Base-by-base conservation (phyloP, 2,329 filamentous ascomycete species). In the Arthrobotrys sphaeroides region DNA sequence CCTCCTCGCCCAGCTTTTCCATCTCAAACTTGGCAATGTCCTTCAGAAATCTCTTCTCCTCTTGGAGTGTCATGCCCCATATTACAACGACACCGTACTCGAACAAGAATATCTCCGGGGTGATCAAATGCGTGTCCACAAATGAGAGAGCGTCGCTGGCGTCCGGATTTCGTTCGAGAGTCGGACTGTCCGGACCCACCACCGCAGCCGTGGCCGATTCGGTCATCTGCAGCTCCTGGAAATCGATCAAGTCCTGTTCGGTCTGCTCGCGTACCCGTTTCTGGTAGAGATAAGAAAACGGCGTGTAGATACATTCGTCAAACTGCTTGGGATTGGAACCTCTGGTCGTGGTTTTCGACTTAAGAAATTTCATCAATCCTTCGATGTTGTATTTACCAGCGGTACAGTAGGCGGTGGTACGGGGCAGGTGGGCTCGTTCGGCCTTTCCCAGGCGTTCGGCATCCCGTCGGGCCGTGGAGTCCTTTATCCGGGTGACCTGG, bases 51-150 rank as follows among this genome's bases (percentile, higher is more conserved):
- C 91, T 89, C 78, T 92, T 90, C 84, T 99, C 95, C 79, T 99
- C 91, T 28, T 88, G 86, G n/a, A 91, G 85, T 0, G 91, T 90
- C 95, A 99, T 98, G 79, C 95, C 95, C 95, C 95, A 99, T 81
- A 98, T 93, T 12, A 99, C 95, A 3, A 97, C 92, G 1, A 97
- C 96, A 73, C 95, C 95, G 81, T 99, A 99, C 81, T 97, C 92
- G 81, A 98, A 99, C 10, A 99, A 86, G 82, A 99, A 99, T 1
- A 97, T 88, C 82, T 99, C 95, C 0, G 95, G 94, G 0, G 91
- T 96, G 82, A 97, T 93, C 2, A 80, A 53, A 28, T 81, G 61
- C 47, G 47, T 66, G 77, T 66, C 40, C 57, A 79, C 53, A 79
- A 79, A 36, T 70, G 77, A 18, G 82, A 77, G 60, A 3, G 73